Base-by-base conservation (phyloP, 2,329 filamentous ascomycete species). In the Eutypa lata region DNA sequence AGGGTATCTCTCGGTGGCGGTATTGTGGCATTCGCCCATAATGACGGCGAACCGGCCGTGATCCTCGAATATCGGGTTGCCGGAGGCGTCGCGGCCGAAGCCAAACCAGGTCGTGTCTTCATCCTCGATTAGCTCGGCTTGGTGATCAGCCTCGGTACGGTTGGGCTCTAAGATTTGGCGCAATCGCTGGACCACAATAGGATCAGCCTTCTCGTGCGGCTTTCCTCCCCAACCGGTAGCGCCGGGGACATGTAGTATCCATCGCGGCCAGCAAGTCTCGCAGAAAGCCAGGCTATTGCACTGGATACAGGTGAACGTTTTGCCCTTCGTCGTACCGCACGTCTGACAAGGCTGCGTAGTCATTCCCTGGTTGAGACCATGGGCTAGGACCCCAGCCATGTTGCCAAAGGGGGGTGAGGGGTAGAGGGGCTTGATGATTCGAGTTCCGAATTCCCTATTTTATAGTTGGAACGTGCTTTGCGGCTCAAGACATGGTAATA, bases 21-120 rank as follows among this genome's bases (percentile, higher is more conserved):
- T 64, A 22, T 66, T 63, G 7, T 57, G 49, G 3, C 60, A 63
- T 52, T 68, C 64, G 49, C 62, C 65, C 68, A 78, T 74, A 48
- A 78, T 68, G 2, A 65, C 64, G 5, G 72, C 69, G 64, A 76
- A 78, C 33, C 74, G 68, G 7, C 74, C 75, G 51, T 63, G 67
- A 48, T 68, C 65, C 48, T 66, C 61, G 38, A 68, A 61, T 42
- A 65, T 52, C 46, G 65, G 63, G 16, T 62, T 58, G 22, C 63
- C 64, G 33, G 57, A 55, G 21, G 55, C 59, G 60, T 68, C 66
- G 54, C 66, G 66, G 44, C 65, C 62, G 43, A 67, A 66, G 3
- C 66, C 66, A 33, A 68, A 68, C 66, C 66, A 68, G 6, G 66
- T 68, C 2, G 66, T 68, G 50, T 68, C 66, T 49, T 63, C 60